Percentiles rank a stretch among this genome's conserved stretches.
phyloP scores from a whole-genome alignment of 2,329 filamentous ascomycete species.

The Paecilomyces formosus region DNA sequence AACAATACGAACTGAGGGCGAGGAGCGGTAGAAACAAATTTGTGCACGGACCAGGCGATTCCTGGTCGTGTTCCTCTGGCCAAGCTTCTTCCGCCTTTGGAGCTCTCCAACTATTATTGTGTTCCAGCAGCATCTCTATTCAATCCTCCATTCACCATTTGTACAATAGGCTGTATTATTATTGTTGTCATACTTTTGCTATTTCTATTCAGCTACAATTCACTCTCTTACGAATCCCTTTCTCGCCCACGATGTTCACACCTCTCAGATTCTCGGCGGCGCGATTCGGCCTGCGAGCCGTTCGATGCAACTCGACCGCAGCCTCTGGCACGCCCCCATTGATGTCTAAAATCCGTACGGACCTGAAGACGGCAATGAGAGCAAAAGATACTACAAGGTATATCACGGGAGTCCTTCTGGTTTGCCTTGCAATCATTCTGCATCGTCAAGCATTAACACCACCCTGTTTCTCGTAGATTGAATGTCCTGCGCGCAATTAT shows the following conservation, averaged over 20 bases:
- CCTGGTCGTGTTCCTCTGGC: not conserved
- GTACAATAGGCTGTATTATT: not conserved
- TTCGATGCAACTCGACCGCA: constrained; percentile 34
- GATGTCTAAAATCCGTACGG: constrained; percentile 36
- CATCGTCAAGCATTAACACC: not conserved
- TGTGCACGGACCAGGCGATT: constrained; percentile 28
- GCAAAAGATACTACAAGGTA: constrained; percentile 42
- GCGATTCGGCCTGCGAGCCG: constrained; percentile 18
- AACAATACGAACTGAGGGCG: constrained; percentile 3
- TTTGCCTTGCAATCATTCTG: not conserved
- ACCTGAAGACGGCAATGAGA: constrained; percentile 43
- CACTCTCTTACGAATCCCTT: not conserved
- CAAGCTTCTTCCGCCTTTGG: constrained; percentile 8
- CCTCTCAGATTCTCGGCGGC: constrained; percentile 19
- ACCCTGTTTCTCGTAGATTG: constrained; percentile 21
- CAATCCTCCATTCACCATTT: not conserved
- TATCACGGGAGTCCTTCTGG: not conserved
- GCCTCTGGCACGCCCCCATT: constrained; percentile 32
- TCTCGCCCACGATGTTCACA: constrained; percentile 22
- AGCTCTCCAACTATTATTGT: constrained; percentile 10
- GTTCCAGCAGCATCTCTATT: constrained; percentile 1
- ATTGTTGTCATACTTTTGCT: not conserved
- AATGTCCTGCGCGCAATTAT: constrained; percentile 43
- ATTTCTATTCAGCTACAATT: constrained; percentile 1
- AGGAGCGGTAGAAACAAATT: constrained; percentile 21